Evolutionary conservation across 2,329 filamentous ascomycete species (phyloP).

Genomic region (Fusarium pseudocircinatum): DNA sequence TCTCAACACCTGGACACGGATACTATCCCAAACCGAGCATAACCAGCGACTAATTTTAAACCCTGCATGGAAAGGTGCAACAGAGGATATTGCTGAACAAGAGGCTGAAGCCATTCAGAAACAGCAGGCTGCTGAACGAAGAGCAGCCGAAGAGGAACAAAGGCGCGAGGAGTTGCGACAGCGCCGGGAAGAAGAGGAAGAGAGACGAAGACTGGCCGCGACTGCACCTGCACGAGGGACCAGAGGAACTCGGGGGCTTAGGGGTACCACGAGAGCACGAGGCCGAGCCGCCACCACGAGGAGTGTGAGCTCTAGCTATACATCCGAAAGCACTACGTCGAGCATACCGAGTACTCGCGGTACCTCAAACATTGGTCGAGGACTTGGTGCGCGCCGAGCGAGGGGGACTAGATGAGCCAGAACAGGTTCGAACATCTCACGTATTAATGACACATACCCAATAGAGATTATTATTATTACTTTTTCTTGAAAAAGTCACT

Average conservation of each 20-base stretch:
- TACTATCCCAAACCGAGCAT: constrained; percentile 96
- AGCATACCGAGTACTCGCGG: constrained; percentile 47
- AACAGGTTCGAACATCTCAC: constrained; percentile 1
- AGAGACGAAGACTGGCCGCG: constrained; percentile 46
- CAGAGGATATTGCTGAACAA: constrained; percentile 84
- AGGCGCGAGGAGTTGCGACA: constrained; percentile 76
- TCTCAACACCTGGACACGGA: constrained; percentile 94
- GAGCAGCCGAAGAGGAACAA: constrained; percentile 80
- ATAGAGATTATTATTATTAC: constrained; percentile 34
- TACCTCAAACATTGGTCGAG: constrained; percentile 49
- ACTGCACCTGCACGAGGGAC: constrained; percentile 43
- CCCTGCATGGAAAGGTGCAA: constrained; percentile 88
- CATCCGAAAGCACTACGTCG: constrained; percentile 41
- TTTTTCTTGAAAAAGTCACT: constrained; percentile 91
- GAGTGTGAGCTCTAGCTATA: constrained; percentile 43
- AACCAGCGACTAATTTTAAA: constrained; percentile 93
- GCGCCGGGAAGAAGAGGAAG: constrained; percentile 70
- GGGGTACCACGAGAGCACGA: constrained; percentile 45
- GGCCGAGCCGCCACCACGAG: constrained; percentile 43
- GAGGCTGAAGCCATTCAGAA: constrained; percentile 80
- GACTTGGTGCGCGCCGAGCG: constrained; percentile 47
- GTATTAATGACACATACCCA: constrained; percentile 46
- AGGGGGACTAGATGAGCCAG: constrained; percentile 45
- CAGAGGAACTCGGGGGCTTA: constrained; percentile 48
- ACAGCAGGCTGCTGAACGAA: constrained; percentile 80